Percentiles rank a stretch among this genome's conserved stretches.
Conservation (phyloP, 345 rosid genomes). For the Murraya paniculata region DNA sequence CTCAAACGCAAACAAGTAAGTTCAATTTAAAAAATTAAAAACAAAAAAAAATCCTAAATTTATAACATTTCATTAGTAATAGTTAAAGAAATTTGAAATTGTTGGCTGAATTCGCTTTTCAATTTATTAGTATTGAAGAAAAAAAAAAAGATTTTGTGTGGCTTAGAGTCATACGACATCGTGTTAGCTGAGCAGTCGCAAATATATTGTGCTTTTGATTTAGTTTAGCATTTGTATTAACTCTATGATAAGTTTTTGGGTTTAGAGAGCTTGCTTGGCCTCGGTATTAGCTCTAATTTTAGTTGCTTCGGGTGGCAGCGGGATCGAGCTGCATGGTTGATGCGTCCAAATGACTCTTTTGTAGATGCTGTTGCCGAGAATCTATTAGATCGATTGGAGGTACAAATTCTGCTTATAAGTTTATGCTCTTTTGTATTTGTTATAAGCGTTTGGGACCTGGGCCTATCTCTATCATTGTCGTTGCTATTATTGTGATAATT, state of each 20-base stretch:
- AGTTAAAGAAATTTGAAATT: neutral
- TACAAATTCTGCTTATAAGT: conserved; percentile 5
- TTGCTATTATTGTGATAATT: neutral
- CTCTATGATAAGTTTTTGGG: no score
- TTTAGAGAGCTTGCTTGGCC: no score
- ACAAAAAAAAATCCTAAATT: neutral
- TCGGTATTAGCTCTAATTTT: neutral
- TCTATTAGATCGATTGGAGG: conserved; percentile 90
- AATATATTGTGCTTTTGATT: no score
- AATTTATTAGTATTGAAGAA: neutral
- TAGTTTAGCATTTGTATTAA: neutral
- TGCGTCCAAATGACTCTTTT: conserved; percentile 57
- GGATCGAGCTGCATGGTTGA: conserved; percentile 94
- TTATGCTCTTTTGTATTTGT: neutral
- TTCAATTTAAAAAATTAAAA: neutral
- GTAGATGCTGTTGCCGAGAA: conserved; percentile 91
- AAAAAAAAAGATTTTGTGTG: neutral
- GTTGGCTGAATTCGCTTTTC: neutral
- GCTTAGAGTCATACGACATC: neutral
- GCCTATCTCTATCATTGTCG: neutral
- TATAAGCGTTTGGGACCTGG: neutral
- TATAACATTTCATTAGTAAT: neutral
- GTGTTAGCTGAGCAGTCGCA: neutral
- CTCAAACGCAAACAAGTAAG: conserved; percentile 83
- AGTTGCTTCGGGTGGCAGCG: conserved; percentile 57